Evolutionary conservation across 2,329 filamentous ascomycete genomes (phyloP).

Genomic region (Fusarium succisae): DNA sequence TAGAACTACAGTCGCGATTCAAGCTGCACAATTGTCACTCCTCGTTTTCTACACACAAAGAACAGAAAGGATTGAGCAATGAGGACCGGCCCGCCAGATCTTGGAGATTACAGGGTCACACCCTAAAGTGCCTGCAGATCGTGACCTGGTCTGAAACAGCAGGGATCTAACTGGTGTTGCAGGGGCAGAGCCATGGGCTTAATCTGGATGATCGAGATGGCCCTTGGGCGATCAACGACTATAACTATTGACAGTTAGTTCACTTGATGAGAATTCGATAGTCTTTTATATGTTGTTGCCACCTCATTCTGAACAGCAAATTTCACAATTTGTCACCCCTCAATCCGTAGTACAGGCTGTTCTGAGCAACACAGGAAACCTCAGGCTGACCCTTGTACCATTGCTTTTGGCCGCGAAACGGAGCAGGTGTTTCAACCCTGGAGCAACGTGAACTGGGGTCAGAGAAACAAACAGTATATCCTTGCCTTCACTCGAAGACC

Average conservation of each 20-base stretch:
- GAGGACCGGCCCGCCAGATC: constrained; percentile 28
- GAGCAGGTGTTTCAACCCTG: constrained; percentile 36
- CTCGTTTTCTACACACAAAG: constrained; percentile 18
- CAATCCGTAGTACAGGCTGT: not conserved
- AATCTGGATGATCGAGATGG: constrained; percentile 10
- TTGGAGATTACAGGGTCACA: constrained; percentile 40
- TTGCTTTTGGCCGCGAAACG: constrained; percentile 18
- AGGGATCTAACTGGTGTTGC: constrained; percentile 18
- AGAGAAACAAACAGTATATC: constrained; percentile 23
- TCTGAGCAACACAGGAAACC: not conserved
- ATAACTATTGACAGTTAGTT: not conserved
- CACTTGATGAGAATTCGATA: not conserved
- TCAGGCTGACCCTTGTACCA: constrained; percentile 20
- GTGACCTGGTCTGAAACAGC: constrained; percentile 21
- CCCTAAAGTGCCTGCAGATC: constrained; percentile 35
- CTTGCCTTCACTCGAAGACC: not conserved
- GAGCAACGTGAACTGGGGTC: constrained; percentile 2
- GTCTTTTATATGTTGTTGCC: not conserved
- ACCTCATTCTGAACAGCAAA: not conserved
- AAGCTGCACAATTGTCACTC: constrained; percentile 6
- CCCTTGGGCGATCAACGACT: not conserved
- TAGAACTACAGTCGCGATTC: not conserved
- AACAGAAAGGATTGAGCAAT: constrained; percentile 10
- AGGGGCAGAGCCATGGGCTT: constrained; percentile 8
- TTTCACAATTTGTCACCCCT: not conserved